These are phyloP conservation scores for Przewalskia tangutica DNA, from an alignment of 257 asterid species.

Conservation along the genomic window DNA sequence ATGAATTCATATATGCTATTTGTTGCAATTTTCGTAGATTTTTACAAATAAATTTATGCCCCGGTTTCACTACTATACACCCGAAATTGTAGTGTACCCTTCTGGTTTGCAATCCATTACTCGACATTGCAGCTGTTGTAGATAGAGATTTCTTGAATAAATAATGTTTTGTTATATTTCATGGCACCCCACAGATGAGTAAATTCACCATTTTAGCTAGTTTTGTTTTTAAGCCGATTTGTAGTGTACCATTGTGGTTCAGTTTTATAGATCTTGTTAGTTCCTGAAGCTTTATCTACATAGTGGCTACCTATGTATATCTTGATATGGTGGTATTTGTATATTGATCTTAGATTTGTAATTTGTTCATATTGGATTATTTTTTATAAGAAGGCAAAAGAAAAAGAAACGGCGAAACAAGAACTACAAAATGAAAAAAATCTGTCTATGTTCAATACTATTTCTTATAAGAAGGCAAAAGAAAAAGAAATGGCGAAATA, in stretches of 20 bases:
- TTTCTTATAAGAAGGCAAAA: neutral
- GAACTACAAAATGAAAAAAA: too few species aligned
- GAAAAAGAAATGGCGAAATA: neutral
- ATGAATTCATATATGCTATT: too few species aligned
- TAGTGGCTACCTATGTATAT: neutral
- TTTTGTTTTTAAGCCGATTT: neutral
- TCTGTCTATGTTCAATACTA: too few species aligned
- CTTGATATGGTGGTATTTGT: neutral
- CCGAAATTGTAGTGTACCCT: too few species aligned
- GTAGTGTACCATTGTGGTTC: neutral
- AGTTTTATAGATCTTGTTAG: neutral
- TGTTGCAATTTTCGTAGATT: too few species aligned
- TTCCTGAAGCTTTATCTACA: neutral
- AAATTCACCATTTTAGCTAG: neutral
- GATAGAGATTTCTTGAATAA: constrained; percentile 75
- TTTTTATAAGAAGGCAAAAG: neutral
- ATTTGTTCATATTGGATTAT: neutral
- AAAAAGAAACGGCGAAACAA: too few species aligned
- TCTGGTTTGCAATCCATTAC: too few species aligned
- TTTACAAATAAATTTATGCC: too few species aligned
- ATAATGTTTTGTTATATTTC: constrained; percentile 17
- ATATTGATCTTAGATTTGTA: neutral
- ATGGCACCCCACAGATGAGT: neutral
- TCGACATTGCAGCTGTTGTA: neutral
- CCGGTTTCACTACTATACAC: too few species aligned